Percentiles rank a stretch among this genome's conserved stretches.
Evolutionary conservation across 2,329 filamentous ascomycete species (phyloP).

Genomic region (Penicillium crustosum): DNA sequence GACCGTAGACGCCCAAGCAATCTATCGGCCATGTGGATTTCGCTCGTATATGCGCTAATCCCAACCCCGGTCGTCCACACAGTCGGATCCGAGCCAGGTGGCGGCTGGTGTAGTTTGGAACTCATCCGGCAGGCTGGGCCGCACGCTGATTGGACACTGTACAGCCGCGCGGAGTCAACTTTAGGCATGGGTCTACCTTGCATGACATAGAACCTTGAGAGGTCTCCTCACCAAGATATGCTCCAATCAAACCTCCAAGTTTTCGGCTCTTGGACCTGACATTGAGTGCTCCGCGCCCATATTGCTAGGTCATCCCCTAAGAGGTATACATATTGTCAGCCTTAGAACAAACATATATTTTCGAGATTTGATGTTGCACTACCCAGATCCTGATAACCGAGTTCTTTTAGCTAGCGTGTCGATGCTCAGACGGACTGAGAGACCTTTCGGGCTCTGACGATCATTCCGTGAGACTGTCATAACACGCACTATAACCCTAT

Average conservation of each 20-base stretch:
- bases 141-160: conserved; percentile 50
- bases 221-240: conserved; percentile 48
- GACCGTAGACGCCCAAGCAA: conserved; percentile 7
- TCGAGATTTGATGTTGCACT: conserved; percentile 40
- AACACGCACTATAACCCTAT: too few relatives aligned
- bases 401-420: conserved; percentile 19
- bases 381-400: conserved; percentile 36
- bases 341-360: conserved; percentile 42
- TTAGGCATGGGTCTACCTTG: conserved; percentile 41
- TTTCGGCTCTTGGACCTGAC: conserved; percentile 37
- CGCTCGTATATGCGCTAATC: conserved; percentile 21
- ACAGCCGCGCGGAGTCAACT: conserved; percentile 33
- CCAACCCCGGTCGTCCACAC: not conserved
- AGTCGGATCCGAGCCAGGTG: conserved; percentile 8
- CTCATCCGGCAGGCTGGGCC: conserved; percentile 37
- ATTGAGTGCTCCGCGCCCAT: conserved; percentile 40
- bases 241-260: conserved; percentile 45
- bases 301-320: conserved; percentile 41
- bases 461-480: too few relatives aligned
- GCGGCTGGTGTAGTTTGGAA: conserved; percentile 41
- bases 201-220: conserved; percentile 45
- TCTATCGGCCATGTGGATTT: conserved; percentile 22
- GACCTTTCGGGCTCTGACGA: conserved; percentile 30
- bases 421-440: conserved; percentile 33
- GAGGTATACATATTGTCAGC: conserved; percentile 47